phyloP scores from a whole-genome alignment of 306 rosid species.

The Crotalaria pallida region DNA sequence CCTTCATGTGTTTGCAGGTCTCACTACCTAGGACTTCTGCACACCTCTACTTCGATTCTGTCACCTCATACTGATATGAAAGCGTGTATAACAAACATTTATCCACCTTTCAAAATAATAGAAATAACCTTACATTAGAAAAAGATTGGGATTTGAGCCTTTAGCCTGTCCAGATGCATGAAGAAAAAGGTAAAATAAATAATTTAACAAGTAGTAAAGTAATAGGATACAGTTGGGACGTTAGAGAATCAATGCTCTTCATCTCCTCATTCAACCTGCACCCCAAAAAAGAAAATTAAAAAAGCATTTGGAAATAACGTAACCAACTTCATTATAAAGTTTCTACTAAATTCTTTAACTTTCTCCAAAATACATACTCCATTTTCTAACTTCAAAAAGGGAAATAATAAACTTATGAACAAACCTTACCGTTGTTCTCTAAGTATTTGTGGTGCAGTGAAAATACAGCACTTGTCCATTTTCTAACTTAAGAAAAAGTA shows the following conservation, averaged over 20 bases:
- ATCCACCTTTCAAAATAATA: not conserved
- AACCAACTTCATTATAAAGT: not conserved
- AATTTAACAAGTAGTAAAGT: not conserved
- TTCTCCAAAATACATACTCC: not conserved
- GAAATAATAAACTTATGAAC: not conserved
- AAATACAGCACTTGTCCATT: too few relatives aligned
- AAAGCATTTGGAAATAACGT: slow-evolving; percentile 7
- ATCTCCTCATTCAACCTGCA: slow-evolving; percentile 88
- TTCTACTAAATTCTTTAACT: not conserved
- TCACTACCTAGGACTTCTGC: not conserved
- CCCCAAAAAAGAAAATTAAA: not conserved
- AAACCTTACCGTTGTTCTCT: too few relatives aligned
- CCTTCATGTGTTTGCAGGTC: too few relatives aligned
- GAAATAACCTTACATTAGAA: not conserved
- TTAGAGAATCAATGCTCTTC: slow-evolving; percentile 63
- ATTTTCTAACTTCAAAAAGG: not conserved
- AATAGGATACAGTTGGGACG: slow-evolving; percentile 70
- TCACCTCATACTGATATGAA: not conserved
- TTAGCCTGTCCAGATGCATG: not conserved
- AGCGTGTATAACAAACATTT: not conserved
- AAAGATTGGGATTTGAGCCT: not conserved
- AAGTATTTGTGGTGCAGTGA: too few relatives aligned
- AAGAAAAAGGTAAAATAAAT: not conserved
- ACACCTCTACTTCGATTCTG: not conserved
- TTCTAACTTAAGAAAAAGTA: not conserved